Percentiles rank a stretch among this genome's conserved stretches.
phyloP scores from a whole-genome alignment of 106 monocot species.

The Allium fistulosum region DNA sequence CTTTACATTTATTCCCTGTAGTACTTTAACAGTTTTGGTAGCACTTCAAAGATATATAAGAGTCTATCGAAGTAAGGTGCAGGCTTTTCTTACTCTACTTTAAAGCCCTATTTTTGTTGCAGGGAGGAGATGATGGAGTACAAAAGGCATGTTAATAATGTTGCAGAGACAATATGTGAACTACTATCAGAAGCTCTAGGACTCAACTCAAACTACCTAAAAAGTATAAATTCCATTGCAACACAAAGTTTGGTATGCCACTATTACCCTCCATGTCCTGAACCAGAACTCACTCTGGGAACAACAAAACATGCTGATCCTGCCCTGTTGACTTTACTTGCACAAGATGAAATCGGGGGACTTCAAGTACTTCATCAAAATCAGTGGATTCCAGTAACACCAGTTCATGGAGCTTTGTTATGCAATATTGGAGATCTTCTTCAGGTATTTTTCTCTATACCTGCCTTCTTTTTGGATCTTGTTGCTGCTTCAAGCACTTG shows the following conservation, averaged over 20 bases:
- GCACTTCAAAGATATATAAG: no score
- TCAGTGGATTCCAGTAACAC: slow-evolving; percentile 44
- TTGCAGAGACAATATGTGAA: slow-evolving; percentile 4
- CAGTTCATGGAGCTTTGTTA: slow-evolving; percentile 38
- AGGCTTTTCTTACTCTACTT: no score
- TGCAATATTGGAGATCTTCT: slow-evolving; percentile 73
- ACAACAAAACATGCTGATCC: slow-evolving; percentile 52
- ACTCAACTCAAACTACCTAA: slow-evolving; percentile 26
- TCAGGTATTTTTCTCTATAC: slow-evolving; percentile 29
- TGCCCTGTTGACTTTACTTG: slow-evolving; percentile 51
- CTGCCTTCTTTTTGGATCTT: neutral
- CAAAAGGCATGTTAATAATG: neutral
- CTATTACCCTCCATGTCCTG: slow-evolving; percentile 77
- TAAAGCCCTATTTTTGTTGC: neutral
- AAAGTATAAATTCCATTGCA: slow-evolving; percentile 33
- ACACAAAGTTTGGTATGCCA: slow-evolving; percentile 29
- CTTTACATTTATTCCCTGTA: neutral
- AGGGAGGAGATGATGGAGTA: slow-evolving; percentile 13
- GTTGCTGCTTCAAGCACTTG: neutral
- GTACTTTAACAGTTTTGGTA: no score
- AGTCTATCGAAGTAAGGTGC: no score
- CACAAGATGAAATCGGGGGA: slow-evolving; percentile 63
- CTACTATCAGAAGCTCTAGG: slow-evolving; percentile 16
- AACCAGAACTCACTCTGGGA: slow-evolving; percentile 62
- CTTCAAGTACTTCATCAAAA: slow-evolving; percentile 50